Conservation (phyloP, 805 yeast species). For the Grigorovia jiainica region DNA sequence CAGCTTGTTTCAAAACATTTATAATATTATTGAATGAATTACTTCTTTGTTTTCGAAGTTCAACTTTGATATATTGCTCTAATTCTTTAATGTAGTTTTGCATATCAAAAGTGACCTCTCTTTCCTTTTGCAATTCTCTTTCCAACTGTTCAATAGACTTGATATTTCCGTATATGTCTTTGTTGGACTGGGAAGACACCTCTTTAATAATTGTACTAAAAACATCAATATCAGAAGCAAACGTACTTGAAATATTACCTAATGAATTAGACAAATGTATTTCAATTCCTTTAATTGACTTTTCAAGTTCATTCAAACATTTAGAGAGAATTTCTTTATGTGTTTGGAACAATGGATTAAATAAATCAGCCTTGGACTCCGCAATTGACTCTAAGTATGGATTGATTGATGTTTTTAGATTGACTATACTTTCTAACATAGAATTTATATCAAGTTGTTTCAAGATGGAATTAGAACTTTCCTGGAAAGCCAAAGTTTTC, state of each 20-base stretch:
- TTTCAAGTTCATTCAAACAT: conserved; percentile 2
- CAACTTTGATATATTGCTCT: conserved; percentile 7
- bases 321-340: background rate
- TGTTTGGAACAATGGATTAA: background rate
- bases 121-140: conserved; percentile 7
- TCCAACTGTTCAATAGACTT: conserved; percentile 5
- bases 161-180: background rate
- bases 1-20: conserved; percentile 5
- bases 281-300: conserved; percentile 4
- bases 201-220: background rate
- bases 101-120: conserved; percentile 3
- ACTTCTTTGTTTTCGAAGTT: conserved; percentile 8
- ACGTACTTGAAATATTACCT: background rate
- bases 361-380: background rate
- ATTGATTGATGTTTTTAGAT: background rate
- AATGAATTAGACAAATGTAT: background rate
- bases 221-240: background rate
- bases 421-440: background rate
- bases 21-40: conserved; percentile 4
- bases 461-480: background rate
- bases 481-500: conserved; percentile 12
- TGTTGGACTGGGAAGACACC: background rate
- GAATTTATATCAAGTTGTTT: background rate
- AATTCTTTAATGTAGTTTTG: conserved; percentile 6
- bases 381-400: background rate